Evolutionary conservation across 23 red algal species (phyloP).

Genomic region (Gracilaria gracilis): DNA sequence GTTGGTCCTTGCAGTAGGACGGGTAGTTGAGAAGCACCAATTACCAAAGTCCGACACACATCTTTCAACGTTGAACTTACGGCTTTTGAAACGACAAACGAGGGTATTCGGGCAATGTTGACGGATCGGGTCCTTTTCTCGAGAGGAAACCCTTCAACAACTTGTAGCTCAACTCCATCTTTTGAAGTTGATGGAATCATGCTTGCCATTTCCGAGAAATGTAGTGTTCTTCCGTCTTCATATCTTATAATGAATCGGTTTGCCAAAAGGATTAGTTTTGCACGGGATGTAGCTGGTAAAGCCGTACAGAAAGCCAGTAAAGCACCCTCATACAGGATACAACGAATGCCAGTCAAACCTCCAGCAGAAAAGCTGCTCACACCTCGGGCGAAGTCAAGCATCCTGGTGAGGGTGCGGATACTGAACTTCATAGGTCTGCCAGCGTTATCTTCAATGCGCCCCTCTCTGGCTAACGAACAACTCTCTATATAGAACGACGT

Average conservation of each 20-base stretch:
- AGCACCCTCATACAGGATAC: constrained; percentile 91
- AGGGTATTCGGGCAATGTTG: background rate
- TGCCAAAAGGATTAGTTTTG: background rate
- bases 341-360: background rate
- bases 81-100: constrained; percentile 80
- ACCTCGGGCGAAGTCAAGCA: constrained; percentile 73
- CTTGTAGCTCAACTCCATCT: background rate
- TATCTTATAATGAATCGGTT: background rate
- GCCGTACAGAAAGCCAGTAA: constrained; percentile 76
- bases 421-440: constrained; percentile 75
- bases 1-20: constrained; percentile 94
- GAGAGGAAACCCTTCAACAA: constrained; percentile 23
- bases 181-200: background rate
- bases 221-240: background rate
- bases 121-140: background rate
- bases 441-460: constrained; percentile 56
- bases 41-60: constrained; percentile 69
- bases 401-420: constrained; percentile 81
- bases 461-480: constrained; percentile 22
- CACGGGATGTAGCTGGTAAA: constrained; percentile 49
- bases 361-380: constrained; percentile 6
- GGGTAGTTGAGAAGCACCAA: constrained; percentile 69
- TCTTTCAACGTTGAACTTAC: constrained; percentile 76
- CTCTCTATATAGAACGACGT: constrained; percentile 71
- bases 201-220: background rate